A percentile compares a stretch with the other conserved stretches of the same genome.
phyloP scores from a whole-genome alignment of 495 filamentous ascomycete species.

The Penicillium cinerascens region DNA sequence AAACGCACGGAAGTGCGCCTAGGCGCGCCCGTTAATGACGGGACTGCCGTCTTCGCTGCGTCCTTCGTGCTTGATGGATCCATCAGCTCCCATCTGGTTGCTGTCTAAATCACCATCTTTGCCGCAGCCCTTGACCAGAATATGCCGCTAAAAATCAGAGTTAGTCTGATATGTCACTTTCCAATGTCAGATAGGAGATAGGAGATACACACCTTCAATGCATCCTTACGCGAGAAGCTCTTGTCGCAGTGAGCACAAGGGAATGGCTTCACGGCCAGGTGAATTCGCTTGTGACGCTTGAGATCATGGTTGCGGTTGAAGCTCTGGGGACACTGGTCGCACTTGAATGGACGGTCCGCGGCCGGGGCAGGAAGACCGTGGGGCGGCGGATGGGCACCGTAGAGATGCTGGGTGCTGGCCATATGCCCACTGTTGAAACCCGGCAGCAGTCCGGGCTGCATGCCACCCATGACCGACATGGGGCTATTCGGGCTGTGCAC shows the following conservation, averaged over 20 bases:
- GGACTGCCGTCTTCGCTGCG: conserved; percentile 27
- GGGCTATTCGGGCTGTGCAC: conserved; percentile 67
- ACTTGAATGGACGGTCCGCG: conserved; percentile 90
- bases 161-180: conserved; percentile 5
- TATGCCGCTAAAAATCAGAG: conserved; percentile 65
- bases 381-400: conserved; percentile 45
- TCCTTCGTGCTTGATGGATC: conserved; percentile 17
- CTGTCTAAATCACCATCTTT: conserved; percentile 37
- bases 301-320: conserved; percentile 98
- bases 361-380: conserved; percentile 42
- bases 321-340: conserved; percentile 83
- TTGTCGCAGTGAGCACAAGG: conserved; percentile 91
- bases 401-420: conserved; percentile 55
- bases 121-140: conserved; percentile 91
- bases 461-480: conserved; percentile 63
- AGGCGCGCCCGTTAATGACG: conserved; percentile 19
- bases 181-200: background rate
- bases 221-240: conserved; percentile 95
- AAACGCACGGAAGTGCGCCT: background rate
- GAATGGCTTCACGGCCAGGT: conserved; percentile 92
- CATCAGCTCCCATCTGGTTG: conserved; percentile 7
- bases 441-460: conserved; percentile 48
- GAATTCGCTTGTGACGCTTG: conserved; percentile 93
- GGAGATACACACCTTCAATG: conserved; percentile 72
- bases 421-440: conserved; percentile 57